Evolutionary conservation across 805 yeast genomes (phyloP), one percentile per base, ranked within the genome.

Genomic region (Jamesozyma jinghongensis): DNA sequence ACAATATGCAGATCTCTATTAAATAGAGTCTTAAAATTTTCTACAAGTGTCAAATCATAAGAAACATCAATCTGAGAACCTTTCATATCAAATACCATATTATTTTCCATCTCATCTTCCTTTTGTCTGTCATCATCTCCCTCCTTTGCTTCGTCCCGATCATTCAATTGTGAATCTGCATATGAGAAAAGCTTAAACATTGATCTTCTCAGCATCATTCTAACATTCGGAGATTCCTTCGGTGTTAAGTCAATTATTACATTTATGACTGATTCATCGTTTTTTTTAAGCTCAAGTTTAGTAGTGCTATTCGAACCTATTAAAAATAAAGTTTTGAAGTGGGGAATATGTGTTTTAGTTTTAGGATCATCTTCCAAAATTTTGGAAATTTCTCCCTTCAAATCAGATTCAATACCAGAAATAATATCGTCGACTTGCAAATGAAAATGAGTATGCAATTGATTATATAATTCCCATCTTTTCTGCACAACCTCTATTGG

Each of bases 261-360:
- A 41, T 53, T 59, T 34, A 47, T 46, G 11, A 26, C 40, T 3
- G 44, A 36, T 12, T 46, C 5, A 26, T 48, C 48, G n/a, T 38
- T 40, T 8, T 54, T 49, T 8, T 65, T 54, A 28, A 63, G 42
- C 25, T 67, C 61, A 19, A 67, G 55, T 39, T 63, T 68, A 22
- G 69, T 66, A 2, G 71, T 56, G 18, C 67, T 59, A 44, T 69
- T 70, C 3, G 73, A 61, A 3, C 74, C 75, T 32, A 71, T 50
- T 38, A 71, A 46, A 37, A 71, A 53, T 10, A 66, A 63, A 5
- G 70, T 59, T 19, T 56, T 62, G 34, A 70, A 54, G 32, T 48
- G 46, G 8, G 40, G 34, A 16, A 27, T 40, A 13, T 36, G 11
- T 13, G 17, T 29, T 12, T 22, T 29, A 3, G 14, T 14, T 12